These are phyloP conservation scores for Pistacia integerrima DNA, from an alignment of 345 rosid genomes.

Conservation along the genomic window DNA sequence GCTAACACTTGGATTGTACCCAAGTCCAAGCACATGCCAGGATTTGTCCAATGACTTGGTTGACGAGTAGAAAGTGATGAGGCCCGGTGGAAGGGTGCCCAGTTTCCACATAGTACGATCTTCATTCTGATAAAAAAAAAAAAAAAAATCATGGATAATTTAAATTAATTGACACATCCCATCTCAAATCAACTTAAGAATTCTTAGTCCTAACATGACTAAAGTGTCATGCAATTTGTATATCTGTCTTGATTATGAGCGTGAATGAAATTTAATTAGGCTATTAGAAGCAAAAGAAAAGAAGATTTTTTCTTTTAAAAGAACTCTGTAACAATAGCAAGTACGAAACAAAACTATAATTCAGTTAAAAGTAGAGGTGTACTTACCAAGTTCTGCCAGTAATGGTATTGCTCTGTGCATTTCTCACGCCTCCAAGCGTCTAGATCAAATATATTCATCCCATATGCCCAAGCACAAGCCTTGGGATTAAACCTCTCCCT, in stretches of 20 bases:
- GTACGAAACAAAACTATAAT: not conserved
- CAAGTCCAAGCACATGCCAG: slow-evolving; percentile 95
- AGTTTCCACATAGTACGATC: slow-evolving; percentile 69
- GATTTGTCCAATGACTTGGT: slow-evolving; percentile 88
- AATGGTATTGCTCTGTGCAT: slow-evolving; percentile 36
- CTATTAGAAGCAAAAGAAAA: not conserved
- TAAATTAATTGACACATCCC: not conserved
- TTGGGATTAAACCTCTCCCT: slow-evolving; percentile 69
- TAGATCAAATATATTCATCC: slow-evolving; percentile 90
- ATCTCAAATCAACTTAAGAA: slow-evolving; percentile 6
- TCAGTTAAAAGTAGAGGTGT: not conserved
- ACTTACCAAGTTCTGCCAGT: slow-evolving; percentile 46
- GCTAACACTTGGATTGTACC: slow-evolving; percentile 85
- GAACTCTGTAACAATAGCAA: not conserved
- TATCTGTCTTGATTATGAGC: not conserved
- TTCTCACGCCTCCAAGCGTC: slow-evolving; percentile 71
- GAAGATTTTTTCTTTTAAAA: not conserved
- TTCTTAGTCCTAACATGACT: not conserved
- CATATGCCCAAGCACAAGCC: slow-evolving; percentile 95
- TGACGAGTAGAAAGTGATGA: slow-evolving; percentile 80
- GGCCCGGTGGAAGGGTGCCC: slow-evolving; percentile 80
- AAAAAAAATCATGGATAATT: slow-evolving; percentile 21
- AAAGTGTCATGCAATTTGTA: not conserved
- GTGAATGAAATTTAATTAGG: not conserved
- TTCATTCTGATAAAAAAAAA: slow-evolving; percentile 48